phyloP scores from a whole-genome alignment of 1,139 yeast genomes.

The Blastobotrys buckinghamii region DNA sequence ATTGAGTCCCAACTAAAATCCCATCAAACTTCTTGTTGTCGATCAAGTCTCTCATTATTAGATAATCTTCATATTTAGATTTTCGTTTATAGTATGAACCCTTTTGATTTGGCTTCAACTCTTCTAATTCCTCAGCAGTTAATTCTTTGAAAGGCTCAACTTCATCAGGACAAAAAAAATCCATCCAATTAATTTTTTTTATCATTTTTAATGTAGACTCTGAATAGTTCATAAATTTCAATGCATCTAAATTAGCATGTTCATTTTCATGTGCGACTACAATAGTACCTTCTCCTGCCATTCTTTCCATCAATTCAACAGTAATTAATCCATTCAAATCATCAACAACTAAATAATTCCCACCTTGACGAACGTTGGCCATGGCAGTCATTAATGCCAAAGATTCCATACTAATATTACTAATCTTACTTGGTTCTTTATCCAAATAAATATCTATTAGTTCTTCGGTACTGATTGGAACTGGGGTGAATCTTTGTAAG shows the following conservation, averaged over 20 bases:
- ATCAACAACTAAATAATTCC: slow-evolving; percentile 79
- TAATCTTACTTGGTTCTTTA: slow-evolving; percentile 64
- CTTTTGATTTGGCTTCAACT: slow-evolving; percentile 53
- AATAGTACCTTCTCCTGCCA: slow-evolving; percentile 77
- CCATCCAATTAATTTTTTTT: slow-evolving; percentile 69
- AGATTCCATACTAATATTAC: slow-evolving; percentile 80
- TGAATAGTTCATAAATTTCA: slow-evolving; percentile 55
- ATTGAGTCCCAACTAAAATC: slow-evolving; percentile 63
- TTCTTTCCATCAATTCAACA: slow-evolving; percentile 81
- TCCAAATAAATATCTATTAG: slow-evolving; percentile 68
- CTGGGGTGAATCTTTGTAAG: slow-evolving; percentile 76
- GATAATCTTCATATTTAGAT: slow-evolving; percentile 46
- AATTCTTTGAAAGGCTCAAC: slow-evolving; percentile 43
- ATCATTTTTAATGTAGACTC: slow-evolving; percentile 52
- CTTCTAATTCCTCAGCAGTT: slow-evolving; percentile 43
- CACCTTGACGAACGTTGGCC: slow-evolving; percentile 84
- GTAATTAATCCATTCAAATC: slow-evolving; percentile 86
- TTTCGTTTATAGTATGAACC: slow-evolving; percentile 64
- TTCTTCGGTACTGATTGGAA: slow-evolving; percentile 70
- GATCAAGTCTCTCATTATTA: slow-evolving; percentile 45
- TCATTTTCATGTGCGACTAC: slow-evolving; percentile 85
- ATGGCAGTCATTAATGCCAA: slow-evolving; percentile 68
- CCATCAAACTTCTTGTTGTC: slow-evolving; percentile 67
- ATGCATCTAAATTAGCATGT: slow-evolving; percentile 72
- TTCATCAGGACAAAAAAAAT: slow-evolving; percentile 71